These are phyloP conservation scores for Leccinum pallidistipes DNA, from an alignment of 1,284 basidiomycete genomes.

Conservation along the genomic window DNA sequence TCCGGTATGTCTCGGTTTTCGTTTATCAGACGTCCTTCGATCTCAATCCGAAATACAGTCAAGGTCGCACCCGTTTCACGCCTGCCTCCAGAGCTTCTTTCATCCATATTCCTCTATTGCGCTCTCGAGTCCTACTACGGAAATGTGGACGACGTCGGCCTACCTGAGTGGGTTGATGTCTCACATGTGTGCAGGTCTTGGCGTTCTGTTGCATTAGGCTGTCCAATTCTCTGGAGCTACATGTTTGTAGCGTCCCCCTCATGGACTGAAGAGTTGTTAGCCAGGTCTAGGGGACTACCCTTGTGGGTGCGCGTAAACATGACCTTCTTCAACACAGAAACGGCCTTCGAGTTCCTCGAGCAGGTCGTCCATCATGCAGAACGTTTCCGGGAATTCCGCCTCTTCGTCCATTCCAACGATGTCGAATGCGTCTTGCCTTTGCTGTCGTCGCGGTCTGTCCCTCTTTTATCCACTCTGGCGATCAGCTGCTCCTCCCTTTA, in stretches of 20 bases:
- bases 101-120: not conserved
- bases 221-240: conserved; percentile 1
- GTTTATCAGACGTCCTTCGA: too few relatives aligned
- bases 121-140: not conserved
- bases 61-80: not conserved
- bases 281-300: not conserved
- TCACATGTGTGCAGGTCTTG: not conserved
- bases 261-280: not conserved
- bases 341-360: not conserved
- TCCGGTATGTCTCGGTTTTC: too few relatives aligned
- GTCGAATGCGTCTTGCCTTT: not conserved
- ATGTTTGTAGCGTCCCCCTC: not conserved
- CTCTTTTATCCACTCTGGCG: conserved; percentile 1
- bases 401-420: not conserved
- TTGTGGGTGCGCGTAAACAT: not conserved
- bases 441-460: not conserved
- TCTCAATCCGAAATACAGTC: not conserved
- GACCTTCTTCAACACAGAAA: not conserved
- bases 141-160: not conserved
- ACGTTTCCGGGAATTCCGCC: conserved; percentile 2
- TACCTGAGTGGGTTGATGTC: conserved; percentile 1
- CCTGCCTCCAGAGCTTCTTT: conserved; percentile 2
- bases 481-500: not conserved
- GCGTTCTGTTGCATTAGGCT: conserved; percentile 3
- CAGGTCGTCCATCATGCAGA: not conserved